Percentiles rank a stretch among this genome's conserved stretches.
Conservation (phyloP, 345 rosid species). For the Eucalyptus polybractea region DNA sequence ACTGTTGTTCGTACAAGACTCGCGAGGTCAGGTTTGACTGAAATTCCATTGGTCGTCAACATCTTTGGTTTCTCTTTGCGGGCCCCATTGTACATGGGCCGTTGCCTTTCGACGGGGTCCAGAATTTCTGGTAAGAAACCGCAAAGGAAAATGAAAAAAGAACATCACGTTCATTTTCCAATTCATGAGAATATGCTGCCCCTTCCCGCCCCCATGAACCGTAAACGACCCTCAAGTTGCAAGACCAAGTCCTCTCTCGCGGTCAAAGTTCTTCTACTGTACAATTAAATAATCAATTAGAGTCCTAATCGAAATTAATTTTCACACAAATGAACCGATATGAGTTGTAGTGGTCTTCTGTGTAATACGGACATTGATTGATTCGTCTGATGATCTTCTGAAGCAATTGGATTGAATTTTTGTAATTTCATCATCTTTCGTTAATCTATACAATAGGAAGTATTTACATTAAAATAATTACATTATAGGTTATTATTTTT, state of each 20-base stretch:
- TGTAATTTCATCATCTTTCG: background rate
- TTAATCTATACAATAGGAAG: background rate
- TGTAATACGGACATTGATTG: background rate
- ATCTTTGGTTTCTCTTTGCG: background rate
- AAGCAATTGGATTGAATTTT: background rate
- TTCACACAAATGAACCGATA: background rate
- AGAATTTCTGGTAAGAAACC: background rate
- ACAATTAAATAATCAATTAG: background rate
- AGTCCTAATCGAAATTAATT: background rate
- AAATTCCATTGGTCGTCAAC: background rate
- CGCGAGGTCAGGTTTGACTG: background rate
- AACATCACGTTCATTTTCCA: background rate
- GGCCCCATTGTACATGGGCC: background rate
- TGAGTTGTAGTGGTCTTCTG: background rate
- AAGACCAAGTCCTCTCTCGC: background rate
- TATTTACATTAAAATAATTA: too few relatives aligned
- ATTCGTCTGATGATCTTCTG: background rate
- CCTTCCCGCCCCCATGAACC: background rate
- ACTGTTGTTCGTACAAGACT: background rate
- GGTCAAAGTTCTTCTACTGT: background rate
- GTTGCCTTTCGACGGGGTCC: background rate
- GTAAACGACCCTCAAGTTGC: background rate
- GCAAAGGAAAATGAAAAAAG: background rate
- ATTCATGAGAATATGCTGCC: background rate
- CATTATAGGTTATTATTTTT: background rate